Percentiles rank a stretch among this genome's conserved stretches.
Evolutionary conservation across 2,329 filamentous ascomycete genomes (phyloP).

Genomic region (Botrytis aclada): DNA sequence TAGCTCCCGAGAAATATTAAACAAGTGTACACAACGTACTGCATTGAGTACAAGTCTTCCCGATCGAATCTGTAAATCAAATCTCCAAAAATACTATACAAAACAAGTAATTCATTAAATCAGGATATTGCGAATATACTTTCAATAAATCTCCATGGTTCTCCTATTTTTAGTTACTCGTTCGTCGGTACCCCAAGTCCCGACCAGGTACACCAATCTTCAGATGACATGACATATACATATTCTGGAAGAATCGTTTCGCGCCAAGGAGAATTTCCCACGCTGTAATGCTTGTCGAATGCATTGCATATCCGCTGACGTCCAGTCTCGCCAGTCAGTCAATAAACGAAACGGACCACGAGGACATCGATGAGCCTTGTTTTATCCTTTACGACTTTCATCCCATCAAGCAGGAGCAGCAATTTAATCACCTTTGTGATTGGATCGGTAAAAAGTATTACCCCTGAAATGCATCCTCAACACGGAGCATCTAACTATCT

Average conservation of each 20-base stretch:
- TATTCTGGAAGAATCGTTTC: conserved; percentile 4
- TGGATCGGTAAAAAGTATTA: background rate
- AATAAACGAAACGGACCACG: background rate
- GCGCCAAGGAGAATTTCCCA: conserved; percentile 1
- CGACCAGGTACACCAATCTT: background rate
- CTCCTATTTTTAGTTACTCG: background rate
- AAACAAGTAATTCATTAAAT: background rate
- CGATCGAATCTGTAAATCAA: too few relatives aligned
- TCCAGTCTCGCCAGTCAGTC: background rate
- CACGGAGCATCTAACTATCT: conserved; percentile 5
- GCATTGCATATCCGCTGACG: background rate
- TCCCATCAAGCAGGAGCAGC: background rate
- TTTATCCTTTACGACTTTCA: background rate
- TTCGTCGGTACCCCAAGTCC: background rate
- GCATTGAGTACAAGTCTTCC: too few relatives aligned
- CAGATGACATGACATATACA: background rate
- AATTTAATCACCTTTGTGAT: background rate
- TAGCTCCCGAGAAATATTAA: background rate
- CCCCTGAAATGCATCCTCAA: background rate
- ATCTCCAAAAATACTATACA: background rate
- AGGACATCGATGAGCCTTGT: background rate
- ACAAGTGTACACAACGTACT: background rate
- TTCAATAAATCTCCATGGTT: background rate
- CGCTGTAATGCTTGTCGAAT: background rate
- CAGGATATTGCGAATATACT: background rate